Evolutionary conservation across 768 basidiomycete species (phyloP).

Genomic region (Butyriboletus loyo): DNA sequence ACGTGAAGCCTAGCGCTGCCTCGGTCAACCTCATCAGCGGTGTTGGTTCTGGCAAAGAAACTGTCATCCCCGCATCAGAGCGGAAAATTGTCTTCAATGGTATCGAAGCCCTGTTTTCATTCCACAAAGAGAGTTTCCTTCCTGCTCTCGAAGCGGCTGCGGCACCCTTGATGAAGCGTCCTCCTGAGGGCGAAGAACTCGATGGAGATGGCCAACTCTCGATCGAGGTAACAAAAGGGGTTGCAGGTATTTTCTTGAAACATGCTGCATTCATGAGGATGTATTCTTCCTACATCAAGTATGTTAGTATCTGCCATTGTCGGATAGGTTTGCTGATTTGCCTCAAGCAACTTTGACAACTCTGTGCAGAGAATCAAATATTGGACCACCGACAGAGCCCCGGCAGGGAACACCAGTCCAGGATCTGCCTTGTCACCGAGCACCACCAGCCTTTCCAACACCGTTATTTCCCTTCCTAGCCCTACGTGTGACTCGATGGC

Average conservation of each 20-base stretch:
- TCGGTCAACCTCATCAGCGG: constrained; percentile 68
- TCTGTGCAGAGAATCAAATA: constrained; percentile 83
- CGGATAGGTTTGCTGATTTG: constrained; percentile 10
- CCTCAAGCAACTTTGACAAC: constrained; percentile 85
- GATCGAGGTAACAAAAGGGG: constrained; percentile 67
- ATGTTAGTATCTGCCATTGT: constrained; percentile 29
- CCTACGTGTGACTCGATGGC: constrained; percentile 43
- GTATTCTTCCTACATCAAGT: constrained; percentile 99
- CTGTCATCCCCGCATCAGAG: constrained; percentile 80
- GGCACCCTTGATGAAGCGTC: constrained; percentile 57
- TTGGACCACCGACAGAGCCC: constrained; percentile 67
- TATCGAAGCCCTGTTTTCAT: constrained; percentile 83
- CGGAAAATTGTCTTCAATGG: constrained; percentile 91
- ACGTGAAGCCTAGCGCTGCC: constrained; percentile 80
- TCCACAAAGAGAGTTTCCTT: constrained; percentile 91
- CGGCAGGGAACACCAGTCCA: constrained; percentile 39
- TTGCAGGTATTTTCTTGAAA: constrained; percentile 86
- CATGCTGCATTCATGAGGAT: constrained; percentile 98
- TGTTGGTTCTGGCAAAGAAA: constrained; percentile 74
- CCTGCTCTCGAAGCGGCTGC: constrained; percentile 84
- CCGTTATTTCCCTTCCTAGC: constrained; percentile 47
- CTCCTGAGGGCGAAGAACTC: constrained; percentile 42
- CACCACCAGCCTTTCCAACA: constrained; percentile 55
- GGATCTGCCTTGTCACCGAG: constrained; percentile 44
- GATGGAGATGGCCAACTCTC: constrained; percentile 77